These are phyloP conservation scores for Parsonsia alboflavescens DNA, from an alignment of 257 asterid genomes.

Conservation along the genomic window DNA sequence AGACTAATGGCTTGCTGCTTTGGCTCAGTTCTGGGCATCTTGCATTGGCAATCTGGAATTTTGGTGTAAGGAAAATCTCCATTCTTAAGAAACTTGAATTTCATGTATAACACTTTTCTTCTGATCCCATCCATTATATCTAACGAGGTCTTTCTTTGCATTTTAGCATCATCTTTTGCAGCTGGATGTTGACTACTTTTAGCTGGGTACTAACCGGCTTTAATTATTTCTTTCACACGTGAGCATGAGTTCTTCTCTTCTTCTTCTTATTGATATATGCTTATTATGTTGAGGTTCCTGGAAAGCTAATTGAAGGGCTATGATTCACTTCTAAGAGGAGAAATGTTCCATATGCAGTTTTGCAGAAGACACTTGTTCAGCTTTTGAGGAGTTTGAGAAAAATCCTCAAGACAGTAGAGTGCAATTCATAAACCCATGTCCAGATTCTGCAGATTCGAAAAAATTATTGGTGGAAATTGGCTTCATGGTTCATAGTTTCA, in stretches of 20 bases:
- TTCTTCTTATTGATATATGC: neutral
- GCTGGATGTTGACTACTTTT: constrained; percentile 48
- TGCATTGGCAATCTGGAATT: constrained; percentile 47
- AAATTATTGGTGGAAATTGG: constrained; percentile 35
- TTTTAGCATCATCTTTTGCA: constrained; percentile 42
- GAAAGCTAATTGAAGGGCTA: neutral
- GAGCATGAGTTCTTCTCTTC: constrained; percentile 21
- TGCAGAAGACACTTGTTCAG: constrained; percentile 44
- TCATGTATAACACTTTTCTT: neutral
- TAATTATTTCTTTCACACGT: constrained; percentile 46
- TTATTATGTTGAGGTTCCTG: neutral
- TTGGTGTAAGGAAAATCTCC: constrained; percentile 34
- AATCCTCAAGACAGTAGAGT: constrained; percentile 40
- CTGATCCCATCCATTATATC: neutral
- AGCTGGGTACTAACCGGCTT: constrained; percentile 50
- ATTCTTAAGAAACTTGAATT: neutral
- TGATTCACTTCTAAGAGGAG: neutral
- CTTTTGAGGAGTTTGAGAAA: constrained; percentile 35
- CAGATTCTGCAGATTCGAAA: constrained; percentile 20
- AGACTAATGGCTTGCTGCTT: constrained; percentile 54
- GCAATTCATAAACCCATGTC: constrained; percentile 40
- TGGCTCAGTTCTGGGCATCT: constrained; percentile 47
- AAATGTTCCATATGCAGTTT: constrained; percentile 26
- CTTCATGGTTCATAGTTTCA: constrained; percentile 36
- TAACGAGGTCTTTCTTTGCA: neutral